Conservation (phyloP, 345 rosid genomes). For the Acer saccharum region DNA sequence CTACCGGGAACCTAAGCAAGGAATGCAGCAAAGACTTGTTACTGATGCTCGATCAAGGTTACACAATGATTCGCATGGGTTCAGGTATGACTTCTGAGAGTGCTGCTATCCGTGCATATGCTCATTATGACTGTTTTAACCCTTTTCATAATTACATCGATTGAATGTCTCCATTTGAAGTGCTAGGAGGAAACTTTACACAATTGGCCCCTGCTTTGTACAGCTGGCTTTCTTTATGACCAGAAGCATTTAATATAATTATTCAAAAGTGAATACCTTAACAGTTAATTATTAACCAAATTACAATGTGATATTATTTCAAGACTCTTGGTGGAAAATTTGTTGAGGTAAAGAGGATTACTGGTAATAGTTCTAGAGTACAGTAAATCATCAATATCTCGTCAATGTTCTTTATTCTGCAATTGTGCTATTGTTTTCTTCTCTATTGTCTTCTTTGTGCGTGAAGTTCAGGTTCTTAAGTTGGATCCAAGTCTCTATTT, state of each 20-base stretch:
- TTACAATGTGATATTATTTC: neutral
- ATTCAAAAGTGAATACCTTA: neutral
- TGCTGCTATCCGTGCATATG: conserved; percentile 14
- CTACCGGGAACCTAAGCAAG: conserved; percentile 75
- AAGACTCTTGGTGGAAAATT: neutral
- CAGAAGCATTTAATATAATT: conserved; percentile 10
- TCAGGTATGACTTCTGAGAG: conserved; percentile 53
- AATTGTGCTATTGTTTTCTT: neutral
- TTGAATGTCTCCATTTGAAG: neutral
- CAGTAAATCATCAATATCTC: neutral
- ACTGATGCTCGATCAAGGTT: conserved; percentile 63
- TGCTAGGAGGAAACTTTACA: conserved; percentile 1
- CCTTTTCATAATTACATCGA: conserved; percentile 11
- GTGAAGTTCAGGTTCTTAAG: neutral
- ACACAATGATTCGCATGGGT: conserved; percentile 71
- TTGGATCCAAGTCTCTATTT: conserved; percentile 7
- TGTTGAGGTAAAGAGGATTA: neutral
- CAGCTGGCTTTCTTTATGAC: conserved; percentile 5
- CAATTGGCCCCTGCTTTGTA: conserved; percentile 12
- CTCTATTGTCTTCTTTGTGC: neutral
- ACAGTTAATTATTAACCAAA: neutral
- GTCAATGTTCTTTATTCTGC: neutral
- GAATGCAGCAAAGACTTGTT: conserved; percentile 58
- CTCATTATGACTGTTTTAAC: conserved; percentile 8
- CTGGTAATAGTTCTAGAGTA: neutral